Base-by-base conservation (phyloP, 495 filamentous ascomycete genomes). In the Chaetomium tenue region DNA sequence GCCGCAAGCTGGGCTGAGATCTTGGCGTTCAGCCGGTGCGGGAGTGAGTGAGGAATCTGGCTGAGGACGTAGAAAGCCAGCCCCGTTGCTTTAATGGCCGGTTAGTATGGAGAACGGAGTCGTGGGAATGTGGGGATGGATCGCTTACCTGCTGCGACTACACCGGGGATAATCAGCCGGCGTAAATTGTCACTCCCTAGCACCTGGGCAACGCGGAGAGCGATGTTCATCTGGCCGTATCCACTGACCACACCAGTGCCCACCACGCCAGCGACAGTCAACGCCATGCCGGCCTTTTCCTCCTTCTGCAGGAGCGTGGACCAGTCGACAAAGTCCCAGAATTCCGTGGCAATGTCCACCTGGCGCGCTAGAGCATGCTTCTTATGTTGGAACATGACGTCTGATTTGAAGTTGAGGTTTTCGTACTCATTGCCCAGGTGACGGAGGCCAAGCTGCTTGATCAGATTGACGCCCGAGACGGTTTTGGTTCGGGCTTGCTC, bases 271-370 rank as follows among this genome's bases (percentile, higher is more conserved):
- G 88, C 90, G 33, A 93, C 86, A 2, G 94, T 98, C 76, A 98
- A 82, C 46, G 95, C 93, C 88, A 98, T 90, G 65, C 94, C 87
- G 30, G 92, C 78, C 79, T 98, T 97, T 79, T 98, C 95, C 73
- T 98, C 92, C 54, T 86, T 82, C 69, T 98, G 91, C 81, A 94
- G 87, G 12, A 97, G 79, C 13, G 85, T 87, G 39, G 83, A 80
- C 70, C 92, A 79, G 74, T 98, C 95, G 73, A 98, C 91, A 79
- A 98, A 97, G 74, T 98, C 94, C 83, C 84, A 89, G 0, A 96
- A 62, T 67, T 98, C 93, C 22, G 94, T 87, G 58, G 96, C 86
- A 20, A 94, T 85, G 66, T 97, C 87, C 22, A 98, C 86, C 71
- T 94, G 87, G 64, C 90, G 84, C 9, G 89, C 95, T 22, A 96